Evolutionary conservation across 176 grass and related monocot species (phyloP), one percentile per base, ranked within the genome.

Genomic region (Hordeum marinum): DNA sequence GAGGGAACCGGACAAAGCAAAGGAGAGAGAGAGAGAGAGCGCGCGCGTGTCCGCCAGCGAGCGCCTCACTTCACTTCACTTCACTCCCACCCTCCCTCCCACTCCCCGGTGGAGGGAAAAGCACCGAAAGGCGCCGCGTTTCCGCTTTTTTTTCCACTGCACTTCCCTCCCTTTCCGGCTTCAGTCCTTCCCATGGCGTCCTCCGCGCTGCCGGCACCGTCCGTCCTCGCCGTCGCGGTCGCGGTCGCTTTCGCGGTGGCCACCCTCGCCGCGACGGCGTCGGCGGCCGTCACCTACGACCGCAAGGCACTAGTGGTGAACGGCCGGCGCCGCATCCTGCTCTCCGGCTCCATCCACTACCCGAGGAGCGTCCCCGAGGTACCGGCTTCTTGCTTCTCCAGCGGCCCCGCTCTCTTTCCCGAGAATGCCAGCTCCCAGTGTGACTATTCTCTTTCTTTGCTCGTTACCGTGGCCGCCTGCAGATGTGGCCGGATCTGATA

Each of bases 401-500:
- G 32, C 40, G 14, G 24, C 57, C 52, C 64, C 34, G 11, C 85
- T 29, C 76, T 32, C 35, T 21, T 42, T 10, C 7, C 64, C 45
- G 4, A 21, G 14, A 94, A 92, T 92, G 88, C 75, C 52, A 80
- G 14, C 27, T 67, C n/a, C 57, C 75, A 57, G 55, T 36, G 58
- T 68, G 23, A 74, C 68, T 70, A 40, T 43, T 76, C 36, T 24
- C 52, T 52, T 52, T 52, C 48, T 52, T 8, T 46, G 55, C 42
- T 88, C 26, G 4, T 57, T 90, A 45, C 32, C 24, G 70, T 80
- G 80, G 76, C 37, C 42, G 79, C 72, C 10, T 77, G 83, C 76
- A 99, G 96, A 96, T 99, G 93, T 99, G 96, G 96, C 93, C 91
- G 92, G 93, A 99, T 96, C 92, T 99, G 88, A 96, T 99, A 88